These are phyloP conservation scores for Leucosporidium creatinivorum DNA, from an alignment of 768 basidiomycete genomes.

Conservation along the genomic window DNA sequence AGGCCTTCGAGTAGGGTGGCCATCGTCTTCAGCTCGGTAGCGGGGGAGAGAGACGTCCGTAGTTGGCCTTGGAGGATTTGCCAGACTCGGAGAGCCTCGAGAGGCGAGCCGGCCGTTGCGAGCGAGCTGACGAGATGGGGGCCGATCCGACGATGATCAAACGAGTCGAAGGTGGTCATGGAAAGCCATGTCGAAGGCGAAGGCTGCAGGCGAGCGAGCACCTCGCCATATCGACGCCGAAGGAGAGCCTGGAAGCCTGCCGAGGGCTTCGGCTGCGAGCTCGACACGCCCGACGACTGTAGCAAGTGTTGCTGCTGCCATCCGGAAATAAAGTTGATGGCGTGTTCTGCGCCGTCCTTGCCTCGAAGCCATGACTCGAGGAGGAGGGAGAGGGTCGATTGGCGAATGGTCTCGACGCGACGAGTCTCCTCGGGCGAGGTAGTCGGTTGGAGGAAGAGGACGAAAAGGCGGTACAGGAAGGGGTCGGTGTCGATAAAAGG, in stretches of 20 bases:
- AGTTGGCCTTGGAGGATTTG: neutral
- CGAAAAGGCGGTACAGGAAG: too few relatives aligned
- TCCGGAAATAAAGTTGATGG: conserved; percentile 6
- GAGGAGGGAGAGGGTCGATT: neutral
- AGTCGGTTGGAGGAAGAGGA: neutral
- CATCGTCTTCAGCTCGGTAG: neutral
- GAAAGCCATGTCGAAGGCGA: conserved; percentile 7
- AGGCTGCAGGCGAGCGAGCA: conserved; percentile 11
- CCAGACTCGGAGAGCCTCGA: conserved; percentile 7
- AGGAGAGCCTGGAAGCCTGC: neutral
- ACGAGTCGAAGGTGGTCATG: neutral
- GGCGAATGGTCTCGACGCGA: neutral
- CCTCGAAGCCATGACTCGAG: conserved; percentile 8
- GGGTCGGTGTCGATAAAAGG: neutral
- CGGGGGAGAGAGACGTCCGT: too few relatives aligned
- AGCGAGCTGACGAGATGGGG: conserved; percentile 5
- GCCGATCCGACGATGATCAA: neutral
- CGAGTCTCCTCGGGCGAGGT: neutral
- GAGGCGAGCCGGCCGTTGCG: neutral
- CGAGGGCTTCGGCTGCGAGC: neutral
- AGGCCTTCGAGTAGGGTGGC: conserved; percentile 21
- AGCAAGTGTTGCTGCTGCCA: neutral
- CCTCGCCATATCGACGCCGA: conserved; percentile 6
- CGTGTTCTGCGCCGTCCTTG: conserved; percentile 4
- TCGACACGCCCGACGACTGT: too few relatives aligned